A percentile compares a stretch with the other conserved stretches of the same genome.
phyloP scores from a whole-genome alignment of 306 rosid species.

The Vigna radiata region DNA sequence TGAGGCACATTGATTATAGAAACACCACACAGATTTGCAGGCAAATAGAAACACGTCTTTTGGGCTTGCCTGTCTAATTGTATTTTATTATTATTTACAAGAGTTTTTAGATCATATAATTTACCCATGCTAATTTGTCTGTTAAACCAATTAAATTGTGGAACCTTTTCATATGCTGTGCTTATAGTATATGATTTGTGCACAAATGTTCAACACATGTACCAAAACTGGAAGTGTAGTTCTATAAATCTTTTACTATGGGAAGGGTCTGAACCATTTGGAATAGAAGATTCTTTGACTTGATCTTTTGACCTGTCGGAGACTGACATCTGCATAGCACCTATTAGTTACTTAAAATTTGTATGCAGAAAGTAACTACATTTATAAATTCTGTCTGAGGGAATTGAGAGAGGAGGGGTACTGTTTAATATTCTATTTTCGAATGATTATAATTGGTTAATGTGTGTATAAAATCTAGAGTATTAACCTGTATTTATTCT shows the following conservation, averaged over 20 bases:
- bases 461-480: background rate
- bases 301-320: background rate
- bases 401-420: background rate
- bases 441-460: background rate
- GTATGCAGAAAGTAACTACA: background rate
- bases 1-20: background rate
- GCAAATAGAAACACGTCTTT: background rate
- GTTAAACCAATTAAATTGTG: background rate
- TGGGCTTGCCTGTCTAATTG: background rate
- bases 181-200: background rate
- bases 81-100: background rate
- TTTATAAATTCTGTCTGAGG: background rate
- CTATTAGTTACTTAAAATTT: background rate
- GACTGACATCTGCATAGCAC: background rate
- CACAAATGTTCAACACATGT: no score
- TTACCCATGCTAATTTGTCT: background rate
- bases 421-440: background rate
- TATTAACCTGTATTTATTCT: background rate
- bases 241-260: background rate
- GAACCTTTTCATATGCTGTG: background rate
- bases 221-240: background rate
- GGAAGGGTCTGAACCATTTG: background rate
- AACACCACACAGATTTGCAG: background rate
- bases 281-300: no score
- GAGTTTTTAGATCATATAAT: background rate